Evolutionary conservation across 495 filamentous ascomycete species (phyloP).

Genomic region (Aspergillus hancockii): DNA sequence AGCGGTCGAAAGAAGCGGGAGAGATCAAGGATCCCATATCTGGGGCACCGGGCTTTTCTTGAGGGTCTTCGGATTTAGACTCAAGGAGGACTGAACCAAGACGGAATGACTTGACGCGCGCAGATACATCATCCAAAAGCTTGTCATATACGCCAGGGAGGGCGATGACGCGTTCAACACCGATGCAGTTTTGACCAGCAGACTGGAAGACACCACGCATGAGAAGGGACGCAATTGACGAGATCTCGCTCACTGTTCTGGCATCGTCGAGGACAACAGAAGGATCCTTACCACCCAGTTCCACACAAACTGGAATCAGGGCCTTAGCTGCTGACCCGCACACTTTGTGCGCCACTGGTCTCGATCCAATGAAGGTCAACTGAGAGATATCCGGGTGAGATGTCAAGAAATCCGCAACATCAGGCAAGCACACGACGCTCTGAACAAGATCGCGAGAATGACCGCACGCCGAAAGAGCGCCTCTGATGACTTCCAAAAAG

Average conservation of each 20-base stretch:
- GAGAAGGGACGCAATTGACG: constrained; percentile 73
- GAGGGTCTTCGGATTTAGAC: constrained; percentile 30
- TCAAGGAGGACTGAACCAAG: constrained; percentile 65
- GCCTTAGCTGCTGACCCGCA: constrained; percentile 80
- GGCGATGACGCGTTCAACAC: constrained; percentile 89
- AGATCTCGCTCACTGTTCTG: constrained; percentile 55
- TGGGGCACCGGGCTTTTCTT: constrained; percentile 30
- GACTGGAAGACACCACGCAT: constrained; percentile 94
- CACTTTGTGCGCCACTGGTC: constrained; percentile 83
- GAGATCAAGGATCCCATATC: constrained; percentile 95
- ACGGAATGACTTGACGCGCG: constrained; percentile 70
- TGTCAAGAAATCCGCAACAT: constrained; percentile 78
- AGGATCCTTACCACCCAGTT: constrained; percentile 95
- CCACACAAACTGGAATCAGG: constrained; percentile 80
- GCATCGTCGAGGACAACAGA: constrained; percentile 86
- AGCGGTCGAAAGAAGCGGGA: constrained; percentile 62
- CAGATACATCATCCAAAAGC: constrained; percentile 68
- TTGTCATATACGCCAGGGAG: constrained; percentile 69
- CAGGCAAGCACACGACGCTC: constrained; percentile 81
- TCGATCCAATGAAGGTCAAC: constrained; percentile 96
- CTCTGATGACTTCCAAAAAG: constrained; percentile 74
- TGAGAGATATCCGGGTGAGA: constrained; percentile 83
- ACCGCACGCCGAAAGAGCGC: constrained; percentile 79
- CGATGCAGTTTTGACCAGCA: constrained; percentile 97
- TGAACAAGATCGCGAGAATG: constrained; percentile 84